Evolutionary conservation across 441 rosid genomes (phyloP).

Genomic region (Euphorbia schlechtendalii): DNA sequence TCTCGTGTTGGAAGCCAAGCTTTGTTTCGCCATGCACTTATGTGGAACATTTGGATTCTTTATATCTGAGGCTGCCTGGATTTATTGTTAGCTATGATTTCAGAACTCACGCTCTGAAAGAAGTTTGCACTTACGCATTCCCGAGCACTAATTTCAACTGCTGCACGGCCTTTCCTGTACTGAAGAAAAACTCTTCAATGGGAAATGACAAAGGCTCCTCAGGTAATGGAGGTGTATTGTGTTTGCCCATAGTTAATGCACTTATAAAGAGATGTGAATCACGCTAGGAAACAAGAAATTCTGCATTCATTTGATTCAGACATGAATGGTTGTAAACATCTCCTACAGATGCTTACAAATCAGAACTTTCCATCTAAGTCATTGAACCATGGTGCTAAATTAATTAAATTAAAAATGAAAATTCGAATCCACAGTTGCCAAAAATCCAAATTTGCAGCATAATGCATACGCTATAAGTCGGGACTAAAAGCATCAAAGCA

Average conservation of each 20-base stretch:
- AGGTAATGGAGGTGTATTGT: not conserved
- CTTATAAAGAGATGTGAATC: not conserved
- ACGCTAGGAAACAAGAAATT: not conserved
- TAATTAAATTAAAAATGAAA: too few relatives aligned
- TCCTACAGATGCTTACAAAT: not conserved
- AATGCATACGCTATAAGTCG: too few relatives aligned
- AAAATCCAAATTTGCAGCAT: not conserved
- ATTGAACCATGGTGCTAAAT: too few relatives aligned
- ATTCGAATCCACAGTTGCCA: too few relatives aligned
- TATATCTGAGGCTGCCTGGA: conserved; percentile 3
- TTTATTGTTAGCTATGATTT: not conserved
- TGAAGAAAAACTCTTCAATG: not conserved
- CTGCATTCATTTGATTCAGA: not conserved
- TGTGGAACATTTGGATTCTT: not conserved
- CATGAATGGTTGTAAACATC: not conserved
- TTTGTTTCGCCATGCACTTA: conserved; percentile 12
- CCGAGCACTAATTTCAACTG: not conserved
- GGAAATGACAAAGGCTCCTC: not conserved
- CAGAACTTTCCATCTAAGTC: too few relatives aligned
- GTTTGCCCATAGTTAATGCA: not conserved
- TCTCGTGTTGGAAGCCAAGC: conserved; percentile 5
- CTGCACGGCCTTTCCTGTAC: not conserved
- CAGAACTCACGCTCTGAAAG: not conserved
- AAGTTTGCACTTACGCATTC: not conserved
- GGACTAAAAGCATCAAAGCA: too few relatives aligned